These are phyloP conservation scores for Podospora tetraspora DNA, from an alignment of 495 filamentous ascomycete species.

Conservation along the genomic window DNA sequence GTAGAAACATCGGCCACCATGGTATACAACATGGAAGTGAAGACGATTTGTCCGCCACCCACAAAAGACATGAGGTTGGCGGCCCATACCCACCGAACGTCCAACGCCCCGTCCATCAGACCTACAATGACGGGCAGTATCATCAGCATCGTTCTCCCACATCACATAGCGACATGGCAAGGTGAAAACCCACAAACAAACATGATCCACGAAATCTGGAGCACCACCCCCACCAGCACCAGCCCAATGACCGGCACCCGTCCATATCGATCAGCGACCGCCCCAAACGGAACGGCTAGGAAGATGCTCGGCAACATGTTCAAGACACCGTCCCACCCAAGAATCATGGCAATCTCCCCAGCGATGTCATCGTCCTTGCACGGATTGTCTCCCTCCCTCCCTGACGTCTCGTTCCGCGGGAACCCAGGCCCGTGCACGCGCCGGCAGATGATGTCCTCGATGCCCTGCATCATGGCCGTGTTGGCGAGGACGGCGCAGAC, in stretches of 20 bases:
- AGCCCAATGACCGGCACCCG: background rate
- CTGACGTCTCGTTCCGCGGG: no score
- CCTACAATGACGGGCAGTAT: background rate
- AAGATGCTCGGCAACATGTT: background rate
- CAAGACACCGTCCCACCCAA: background rate
- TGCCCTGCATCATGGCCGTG: background rate
- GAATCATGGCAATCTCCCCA: background rate
- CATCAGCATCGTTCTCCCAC: background rate
- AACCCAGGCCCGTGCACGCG: background rate
- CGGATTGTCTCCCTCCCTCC: background rate
- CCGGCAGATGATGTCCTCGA: slow-evolving; percentile 10
- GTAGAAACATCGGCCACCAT: slow-evolving; percentile 4
- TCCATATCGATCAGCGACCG: slow-evolving; percentile 5
- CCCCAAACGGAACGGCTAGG: slow-evolving; percentile 4
- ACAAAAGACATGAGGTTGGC: background rate
- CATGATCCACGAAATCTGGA: background rate
- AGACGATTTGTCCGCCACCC: background rate
- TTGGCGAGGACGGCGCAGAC: background rate
- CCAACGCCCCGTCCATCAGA: background rate
- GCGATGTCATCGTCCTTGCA: slow-evolving; percentile 4
- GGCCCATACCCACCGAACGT: background rate
- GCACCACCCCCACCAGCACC: background rate
- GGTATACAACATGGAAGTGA: slow-evolving; percentile 1
- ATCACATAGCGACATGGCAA: background rate
- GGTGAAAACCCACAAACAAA: slow-evolving; percentile 2